phyloP scores from a whole-genome alignment of 345 rosid species.

The Aquilaria yunnanensis region DNA sequence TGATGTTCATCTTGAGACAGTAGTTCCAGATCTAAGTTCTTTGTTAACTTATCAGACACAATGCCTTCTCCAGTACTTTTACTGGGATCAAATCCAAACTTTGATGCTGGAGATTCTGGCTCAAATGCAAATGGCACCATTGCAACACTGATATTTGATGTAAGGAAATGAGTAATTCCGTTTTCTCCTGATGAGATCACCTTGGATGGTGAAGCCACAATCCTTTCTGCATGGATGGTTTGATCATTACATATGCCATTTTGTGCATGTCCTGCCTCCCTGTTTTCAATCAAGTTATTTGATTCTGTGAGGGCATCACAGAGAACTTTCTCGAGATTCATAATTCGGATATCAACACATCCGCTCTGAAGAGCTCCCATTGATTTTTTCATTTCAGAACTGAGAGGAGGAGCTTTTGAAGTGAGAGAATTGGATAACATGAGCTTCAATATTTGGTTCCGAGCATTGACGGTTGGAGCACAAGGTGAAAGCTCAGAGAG shows the following conservation, averaged over 20 bases:
- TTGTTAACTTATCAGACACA: slow-evolving; percentile 21
- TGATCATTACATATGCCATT: slow-evolving; percentile 14
- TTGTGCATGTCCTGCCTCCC: neutral
- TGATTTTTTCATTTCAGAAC: slow-evolving; percentile 23
- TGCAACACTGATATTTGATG: slow-evolving; percentile 15
- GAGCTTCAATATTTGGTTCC: slow-evolving; percentile 42
- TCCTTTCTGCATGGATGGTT: slow-evolving; percentile 14
- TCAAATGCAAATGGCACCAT: slow-evolving; percentile 4
- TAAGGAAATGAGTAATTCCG: slow-evolving; percentile 16
- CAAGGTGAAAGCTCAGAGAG: slow-evolving; percentile 35
- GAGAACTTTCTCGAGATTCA: slow-evolving; percentile 28
- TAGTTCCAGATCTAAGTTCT: slow-evolving; percentile 25
- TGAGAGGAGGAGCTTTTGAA: slow-evolving; percentile 28
- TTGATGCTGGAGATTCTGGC: slow-evolving; percentile 16
- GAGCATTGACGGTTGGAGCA: slow-evolving; percentile 36
- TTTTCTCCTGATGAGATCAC: slow-evolving; percentile 17
- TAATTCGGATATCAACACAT: slow-evolving; percentile 20
- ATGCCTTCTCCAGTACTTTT: slow-evolving; percentile 14
- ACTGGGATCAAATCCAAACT: slow-evolving; percentile 14
- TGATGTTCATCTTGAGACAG: slow-evolving; percentile 22
- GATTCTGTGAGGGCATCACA: slow-evolving; percentile 10
- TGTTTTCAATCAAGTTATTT: slow-evolving; percentile 16
- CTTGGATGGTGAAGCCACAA: slow-evolving; percentile 22
- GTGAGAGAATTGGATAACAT: slow-evolving; percentile 29
- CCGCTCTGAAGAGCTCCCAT: slow-evolving; percentile 8